Evolutionary conservation across 2,329 filamentous ascomycete genomes (phyloP).

Genomic region (Alternaria sp.): DNA sequence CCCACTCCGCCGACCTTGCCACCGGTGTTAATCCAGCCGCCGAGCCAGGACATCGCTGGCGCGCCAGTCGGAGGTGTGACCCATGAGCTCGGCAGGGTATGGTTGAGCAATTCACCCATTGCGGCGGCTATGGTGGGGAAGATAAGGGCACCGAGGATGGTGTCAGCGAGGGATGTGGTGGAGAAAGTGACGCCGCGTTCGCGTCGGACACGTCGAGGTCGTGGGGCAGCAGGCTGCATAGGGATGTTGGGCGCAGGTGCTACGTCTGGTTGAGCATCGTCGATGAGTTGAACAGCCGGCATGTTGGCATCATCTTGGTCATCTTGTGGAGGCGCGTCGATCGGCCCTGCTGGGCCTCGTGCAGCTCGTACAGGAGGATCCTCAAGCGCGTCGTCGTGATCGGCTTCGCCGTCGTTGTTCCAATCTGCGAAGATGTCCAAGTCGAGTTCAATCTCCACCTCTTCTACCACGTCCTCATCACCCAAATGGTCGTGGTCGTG

Average conservation of each 20-base stretch:
- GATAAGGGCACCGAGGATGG: conserved; percentile 74
- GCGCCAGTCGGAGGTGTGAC: conserved; percentile 55
- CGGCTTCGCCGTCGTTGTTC: conserved; percentile 42
- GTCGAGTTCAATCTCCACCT: conserved; percentile 55
- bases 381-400: conserved; percentile 51
- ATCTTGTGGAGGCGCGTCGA: conserved; percentile 47
- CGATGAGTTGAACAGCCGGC: conserved; percentile 12
- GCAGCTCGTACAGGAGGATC: conserved; percentile 42
- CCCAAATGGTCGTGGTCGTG: conserved; percentile 43
- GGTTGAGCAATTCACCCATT: conserved; percentile 78
- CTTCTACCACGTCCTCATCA: conserved; percentile 58
- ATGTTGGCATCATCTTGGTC: conserved; percentile 29
- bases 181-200: conserved; percentile 62
- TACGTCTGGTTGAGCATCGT: conserved; percentile 28
- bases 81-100: conserved; percentile 74
- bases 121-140: conserved; percentile 83
- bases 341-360: conserved; percentile 37
- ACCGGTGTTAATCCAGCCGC: conserved; percentile 28
- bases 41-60: conserved; percentile 30
- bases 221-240: conserved; percentile 28
- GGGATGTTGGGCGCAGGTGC: conserved; percentile 45
- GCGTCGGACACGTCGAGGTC: conserved; percentile 45
- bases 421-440: conserved; percentile 57
- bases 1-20: conserved; percentile 23
- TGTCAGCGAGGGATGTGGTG: conserved; percentile 65